Evolutionary conservation across 257 asterid genomes (phyloP).

Genomic region (Marsdenia floribunda): DNA sequence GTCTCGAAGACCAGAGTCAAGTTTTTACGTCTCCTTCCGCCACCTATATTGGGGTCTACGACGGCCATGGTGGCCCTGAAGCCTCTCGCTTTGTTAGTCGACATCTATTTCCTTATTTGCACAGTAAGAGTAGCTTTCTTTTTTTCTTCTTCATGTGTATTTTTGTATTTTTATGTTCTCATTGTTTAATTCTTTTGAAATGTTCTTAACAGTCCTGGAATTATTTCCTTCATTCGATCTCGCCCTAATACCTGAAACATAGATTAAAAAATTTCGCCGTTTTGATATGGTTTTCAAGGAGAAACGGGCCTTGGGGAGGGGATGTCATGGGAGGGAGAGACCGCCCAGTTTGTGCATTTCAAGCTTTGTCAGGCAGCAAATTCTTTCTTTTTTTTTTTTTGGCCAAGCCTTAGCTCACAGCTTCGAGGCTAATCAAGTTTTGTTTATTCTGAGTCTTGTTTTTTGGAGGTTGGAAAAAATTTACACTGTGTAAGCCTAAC

Average conservation of each 20-base stretch:
- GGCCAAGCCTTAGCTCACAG: background rate
- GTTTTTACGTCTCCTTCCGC: slow-evolving; percentile 88
- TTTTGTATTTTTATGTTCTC: background rate
- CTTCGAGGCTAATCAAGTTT: background rate
- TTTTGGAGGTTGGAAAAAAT: background rate
- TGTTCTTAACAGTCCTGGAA: background rate
- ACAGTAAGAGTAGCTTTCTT: slow-evolving; percentile 35
- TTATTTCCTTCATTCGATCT: background rate
- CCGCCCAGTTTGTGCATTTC: background rate
- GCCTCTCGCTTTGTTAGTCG: slow-evolving; percentile 85
- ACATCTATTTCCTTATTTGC: slow-evolving; percentile 72
- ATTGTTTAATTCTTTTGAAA: background rate
- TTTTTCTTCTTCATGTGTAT: background rate
- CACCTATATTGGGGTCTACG: slow-evolving; percentile 87
- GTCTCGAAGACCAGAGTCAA: slow-evolving; percentile 87
- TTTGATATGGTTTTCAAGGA: background rate
- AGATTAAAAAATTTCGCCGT: background rate
- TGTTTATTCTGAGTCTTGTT: too few relatives aligned
- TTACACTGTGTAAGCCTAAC: background rate
- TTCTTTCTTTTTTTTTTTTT: background rate
- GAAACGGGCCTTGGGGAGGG: background rate
- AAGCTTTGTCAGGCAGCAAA: background rate
- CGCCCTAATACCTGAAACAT: background rate
- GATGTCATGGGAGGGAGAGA: too few relatives aligned
- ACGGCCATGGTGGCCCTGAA: slow-evolving; percentile 98